Percentiles rank a stretch among this genome's conserved stretches.
These are phyloP conservation scores for Saksenaea vasiformis DNA, from an alignment of 371 early-diverging fungal species.

Conservation along the genomic window DNA sequence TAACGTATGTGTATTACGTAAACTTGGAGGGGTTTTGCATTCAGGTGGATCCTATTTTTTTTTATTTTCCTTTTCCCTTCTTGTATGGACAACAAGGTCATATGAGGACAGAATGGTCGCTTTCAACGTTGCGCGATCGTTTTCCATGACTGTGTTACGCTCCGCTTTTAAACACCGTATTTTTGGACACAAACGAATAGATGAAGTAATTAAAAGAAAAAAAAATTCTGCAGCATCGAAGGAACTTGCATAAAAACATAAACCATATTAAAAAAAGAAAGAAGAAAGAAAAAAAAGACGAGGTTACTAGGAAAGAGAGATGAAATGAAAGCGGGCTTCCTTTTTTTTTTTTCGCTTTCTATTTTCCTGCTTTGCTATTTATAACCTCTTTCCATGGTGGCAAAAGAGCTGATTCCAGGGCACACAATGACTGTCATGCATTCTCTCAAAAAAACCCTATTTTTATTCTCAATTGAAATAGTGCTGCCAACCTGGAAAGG, in stretches of 20 bases:
- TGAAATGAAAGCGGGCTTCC: no score
- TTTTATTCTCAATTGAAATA: neutral
- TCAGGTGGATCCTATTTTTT: no score
- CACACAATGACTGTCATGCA: conserved; percentile 7
- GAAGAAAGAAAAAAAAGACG: neutral
- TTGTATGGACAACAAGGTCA: no score
- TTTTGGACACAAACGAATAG: neutral
- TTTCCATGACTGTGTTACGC: neutral
- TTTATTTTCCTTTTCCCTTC: no score
- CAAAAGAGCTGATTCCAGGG: neutral
- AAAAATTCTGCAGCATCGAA: neutral
- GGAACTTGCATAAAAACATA: neutral
- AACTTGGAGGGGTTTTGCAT: no score
- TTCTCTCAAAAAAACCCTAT: neutral
- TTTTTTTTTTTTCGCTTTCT: no score
- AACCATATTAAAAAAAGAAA: neutral
- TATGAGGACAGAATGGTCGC: neutral
- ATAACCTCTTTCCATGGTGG: neutral
- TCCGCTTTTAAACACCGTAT: neutral
- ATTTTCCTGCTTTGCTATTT: neutral
- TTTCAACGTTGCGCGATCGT: neutral
- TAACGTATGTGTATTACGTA: no score
- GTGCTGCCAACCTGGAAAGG: neutral
- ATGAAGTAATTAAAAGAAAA: neutral
- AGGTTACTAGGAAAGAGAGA: no score